Base-by-base conservation (phyloP, 2,329 filamentous ascomycete species). In the Corynespora cassiicola region DNA sequence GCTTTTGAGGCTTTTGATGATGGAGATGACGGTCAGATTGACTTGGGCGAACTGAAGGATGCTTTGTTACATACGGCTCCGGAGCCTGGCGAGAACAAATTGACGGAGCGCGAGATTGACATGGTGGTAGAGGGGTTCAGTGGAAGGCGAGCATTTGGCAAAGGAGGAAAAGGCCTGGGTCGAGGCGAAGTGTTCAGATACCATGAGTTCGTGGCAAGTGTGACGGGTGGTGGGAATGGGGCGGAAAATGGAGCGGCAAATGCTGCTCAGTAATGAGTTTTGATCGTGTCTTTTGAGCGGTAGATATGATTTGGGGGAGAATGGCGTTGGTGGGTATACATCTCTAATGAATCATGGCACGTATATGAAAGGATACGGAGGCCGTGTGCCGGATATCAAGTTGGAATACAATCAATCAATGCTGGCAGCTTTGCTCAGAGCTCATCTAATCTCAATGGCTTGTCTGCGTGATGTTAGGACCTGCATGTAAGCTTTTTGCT, bases 1-100 rank as follows among this genome's bases (percentile, higher is more conserved):
- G 94, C 94, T 0, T 92, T 99, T 54, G 90, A 90, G 2, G 94
- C 94, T 0, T 97, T 97, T 63, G 94, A 99, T 61, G 88, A 95
- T 47, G 90, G 95, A 48, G 94, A 99, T 65, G 94, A 88, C 57
- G 94, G 94, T 3, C 90, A 96, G 68, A 84, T 97, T 24, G 90
- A 97, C 62, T 73, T 95, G 14, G 79, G 74, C 0, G 90, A 96
- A 67, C 71, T 99, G 47, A 83, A 87, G 29, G 88, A 94, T 54
- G 90, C 92, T 0, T 68, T 99, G 28, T 70, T 96, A 25, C 81
- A 90, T 51, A 96, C 90, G 1, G 83, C 84, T 0, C 88, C 90
- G 0, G 90, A 95, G 52, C 41, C 56, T 2, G 65, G 65, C 5
- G 65, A 65, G 45, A 54, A 48, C 24, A 58, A 60, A 24, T 28